Evolutionary conservation across 2,329 filamentous ascomycete genomes (phyloP).

Genomic region (Penicillium sp.): DNA sequence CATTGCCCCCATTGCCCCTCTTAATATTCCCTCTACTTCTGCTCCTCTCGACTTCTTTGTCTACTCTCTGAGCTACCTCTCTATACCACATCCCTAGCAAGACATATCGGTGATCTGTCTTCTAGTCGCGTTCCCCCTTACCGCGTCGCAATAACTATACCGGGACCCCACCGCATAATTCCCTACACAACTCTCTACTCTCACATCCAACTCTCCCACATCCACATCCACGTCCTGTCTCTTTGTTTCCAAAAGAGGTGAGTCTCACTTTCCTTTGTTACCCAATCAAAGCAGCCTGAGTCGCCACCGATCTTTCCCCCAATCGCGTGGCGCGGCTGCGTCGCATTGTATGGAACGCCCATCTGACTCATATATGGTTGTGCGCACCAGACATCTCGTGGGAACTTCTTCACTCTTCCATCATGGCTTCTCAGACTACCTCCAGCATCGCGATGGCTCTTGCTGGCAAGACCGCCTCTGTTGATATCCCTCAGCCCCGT

Average conservation of each 20-base stretch:
- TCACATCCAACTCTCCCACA: conserved; percentile 2
- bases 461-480: conserved; percentile 47
- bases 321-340: conserved; percentile 15
- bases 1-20: not conserved
- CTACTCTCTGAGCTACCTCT: not conserved
- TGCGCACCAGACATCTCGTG: conserved; percentile 8
- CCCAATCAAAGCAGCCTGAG: not conserved
- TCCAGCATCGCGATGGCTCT: conserved; percentile 49
- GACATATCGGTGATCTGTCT: conserved; percentile 3
- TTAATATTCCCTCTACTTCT: not conserved
- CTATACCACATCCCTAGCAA: not conserved
- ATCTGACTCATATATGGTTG: conserved; percentile 24
- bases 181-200: conserved; percentile 5
- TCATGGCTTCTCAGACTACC: conserved; percentile 42
- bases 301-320: conserved; percentile 14
- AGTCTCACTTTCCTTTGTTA: conserved; percentile 6
- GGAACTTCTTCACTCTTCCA: conserved; percentile 19
- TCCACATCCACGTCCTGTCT: conserved; percentile 7
- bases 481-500: conserved; percentile 47
- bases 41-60: not conserved
- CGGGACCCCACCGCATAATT: conserved; percentile 13
- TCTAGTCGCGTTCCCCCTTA: conserved; percentile 16
- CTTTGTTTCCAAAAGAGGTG: conserved; percentile 19
- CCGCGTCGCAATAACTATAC: conserved; percentile 21
- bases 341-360: conserved; percentile 11